Conservation (phyloP, 2,329 filamentous ascomycete species). For the Phyllosticta citribraziliensis region DNA sequence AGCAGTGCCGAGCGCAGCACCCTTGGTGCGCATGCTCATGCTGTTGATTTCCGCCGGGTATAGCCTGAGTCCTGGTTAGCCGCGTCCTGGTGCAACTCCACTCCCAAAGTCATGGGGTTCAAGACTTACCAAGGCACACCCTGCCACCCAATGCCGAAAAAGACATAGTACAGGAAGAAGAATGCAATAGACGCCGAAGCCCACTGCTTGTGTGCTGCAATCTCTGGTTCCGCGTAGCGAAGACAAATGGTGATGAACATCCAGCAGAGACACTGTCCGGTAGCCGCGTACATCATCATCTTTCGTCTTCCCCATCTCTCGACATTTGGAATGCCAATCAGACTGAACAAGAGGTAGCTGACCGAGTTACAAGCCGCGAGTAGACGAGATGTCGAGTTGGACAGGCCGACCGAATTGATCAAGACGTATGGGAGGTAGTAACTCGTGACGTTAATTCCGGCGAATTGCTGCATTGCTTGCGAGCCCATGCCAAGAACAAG, state of each 20-base stretch:
- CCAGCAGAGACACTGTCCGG: slow-evolving; percentile 44
- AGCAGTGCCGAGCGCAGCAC: slow-evolving; percentile 39
- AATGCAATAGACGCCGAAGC: slow-evolving; percentile 37
- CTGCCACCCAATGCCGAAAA: slow-evolving; percentile 43
- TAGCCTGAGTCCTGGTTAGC: slow-evolving; percentile 14
- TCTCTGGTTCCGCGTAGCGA: slow-evolving; percentile 26
- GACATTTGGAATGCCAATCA: slow-evolving; percentile 38
- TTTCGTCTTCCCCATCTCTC: slow-evolving; percentile 47
- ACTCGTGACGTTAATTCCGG: slow-evolving; percentile 30
- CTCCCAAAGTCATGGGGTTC: neutral
- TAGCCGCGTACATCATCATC: slow-evolving; percentile 48
- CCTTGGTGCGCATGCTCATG: slow-evolving; percentile 39
- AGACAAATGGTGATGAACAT: slow-evolving; percentile 43
- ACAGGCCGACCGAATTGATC: slow-evolving; percentile 46
- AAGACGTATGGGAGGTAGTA: slow-evolving; percentile 51
- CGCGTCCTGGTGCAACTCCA: neutral
- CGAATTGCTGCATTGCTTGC: slow-evolving; percentile 42
- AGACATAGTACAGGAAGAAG: slow-evolving; percentile 47
- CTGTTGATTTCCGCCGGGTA: slow-evolving; percentile 43
- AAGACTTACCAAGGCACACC: slow-evolving; percentile 32
- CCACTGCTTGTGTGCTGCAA: slow-evolving; percentile 15
- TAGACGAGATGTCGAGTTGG: slow-evolving; percentile 42
- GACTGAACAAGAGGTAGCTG: slow-evolving; percentile 39
- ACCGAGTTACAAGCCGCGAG: slow-evolving; percentile 47
- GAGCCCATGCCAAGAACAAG: slow-evolving; percentile 45